Base-by-base conservation (phyloP, 163 green algal genomes). In the Scenedesmus sp. region DNA sequence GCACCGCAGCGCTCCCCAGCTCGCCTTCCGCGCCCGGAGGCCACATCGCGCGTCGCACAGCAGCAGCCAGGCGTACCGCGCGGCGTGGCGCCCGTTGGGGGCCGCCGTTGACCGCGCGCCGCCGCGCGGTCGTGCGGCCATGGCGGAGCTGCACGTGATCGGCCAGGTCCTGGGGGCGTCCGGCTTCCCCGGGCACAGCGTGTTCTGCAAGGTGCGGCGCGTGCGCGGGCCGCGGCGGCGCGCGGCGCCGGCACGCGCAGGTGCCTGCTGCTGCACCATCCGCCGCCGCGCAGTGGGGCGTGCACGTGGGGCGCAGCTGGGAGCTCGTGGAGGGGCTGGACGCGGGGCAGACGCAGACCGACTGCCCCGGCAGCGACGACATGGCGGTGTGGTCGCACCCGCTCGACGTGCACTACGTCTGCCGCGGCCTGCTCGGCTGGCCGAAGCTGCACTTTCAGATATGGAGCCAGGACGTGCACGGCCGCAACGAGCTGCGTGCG, bases 401-500 rank as follows among this genome's bases (percentile, higher is more conserved):
- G 1, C 28, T 96, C 4, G 91, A 94, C 79, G 57, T 93, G 4
- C 92, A 96, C 83, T 94, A 91, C 60, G 58, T 83, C 0, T 93
- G 85, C 69, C 84, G 90, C 51, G 89, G 88, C 15, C 81, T 95
- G 28, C 77, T 84, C 24, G 89, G 91, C 10, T 96, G 91, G 92
- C 92, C 92, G 17, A 94, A 94, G 82, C 70, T 96, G 33, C 85
- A 92, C 77, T 94, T 95, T 54, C 91, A 96, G 82, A 87, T 96
- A 24, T 96, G 91, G 90, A 83, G 48, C 56, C 83, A 90, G 75
- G 85, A 91, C 53, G 31, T 84, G 2, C 85, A 89, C 63, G 87
- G 89, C 3, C 70, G 84, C 1, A 90, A 85, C 34, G 90, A 92
- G 57, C 83, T 92, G 1, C 85, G 81, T 90, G 47, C 81, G 86